Conservation (phyloP, 345 rosid species). For the Atalantia buxifolia region DNA sequence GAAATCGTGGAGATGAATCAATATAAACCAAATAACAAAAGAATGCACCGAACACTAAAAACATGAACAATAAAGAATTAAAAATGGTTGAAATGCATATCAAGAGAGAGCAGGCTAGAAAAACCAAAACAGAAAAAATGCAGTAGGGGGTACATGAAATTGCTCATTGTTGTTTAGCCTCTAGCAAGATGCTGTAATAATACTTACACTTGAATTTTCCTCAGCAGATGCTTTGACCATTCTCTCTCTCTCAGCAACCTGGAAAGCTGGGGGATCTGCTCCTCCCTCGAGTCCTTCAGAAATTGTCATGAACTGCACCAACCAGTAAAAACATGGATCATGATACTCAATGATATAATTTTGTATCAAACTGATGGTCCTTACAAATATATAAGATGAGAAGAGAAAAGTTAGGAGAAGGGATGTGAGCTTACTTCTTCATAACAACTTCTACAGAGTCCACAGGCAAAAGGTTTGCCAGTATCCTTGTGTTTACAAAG, state of each 20-base stretch:
- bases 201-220: constrained; percentile 34
- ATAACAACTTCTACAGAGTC: constrained; percentile 76
- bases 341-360: constrained; percentile 8
- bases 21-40: not conserved
- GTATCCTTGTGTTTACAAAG: constrained; percentile 65
- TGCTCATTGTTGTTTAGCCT: constrained; percentile 15
- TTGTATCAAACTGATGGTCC: not conserved
- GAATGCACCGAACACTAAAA: not conserved
- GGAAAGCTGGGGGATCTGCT: constrained; percentile 89
- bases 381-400: not conserved
- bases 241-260: constrained; percentile 73
- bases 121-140: not conserved
- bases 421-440: constrained; percentile 41
- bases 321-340: constrained; percentile 10
- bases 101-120: constrained; percentile 8
- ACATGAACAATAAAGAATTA: not conserved
- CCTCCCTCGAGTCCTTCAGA: constrained; percentile 90
- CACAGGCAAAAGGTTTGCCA: constrained; percentile 42
- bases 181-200: constrained; percentile 13
- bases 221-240: constrained; percentile 38
- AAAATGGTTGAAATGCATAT: not conserved
- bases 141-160: not conserved
- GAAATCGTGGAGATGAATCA: not conserved
- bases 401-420: not conserved
- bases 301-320: constrained; percentile 51